Percentiles rank a stretch among this genome's conserved stretches.
Conservation (phyloP, 176 grass and related monocot species). For the Juncus inflexus region DNA sequence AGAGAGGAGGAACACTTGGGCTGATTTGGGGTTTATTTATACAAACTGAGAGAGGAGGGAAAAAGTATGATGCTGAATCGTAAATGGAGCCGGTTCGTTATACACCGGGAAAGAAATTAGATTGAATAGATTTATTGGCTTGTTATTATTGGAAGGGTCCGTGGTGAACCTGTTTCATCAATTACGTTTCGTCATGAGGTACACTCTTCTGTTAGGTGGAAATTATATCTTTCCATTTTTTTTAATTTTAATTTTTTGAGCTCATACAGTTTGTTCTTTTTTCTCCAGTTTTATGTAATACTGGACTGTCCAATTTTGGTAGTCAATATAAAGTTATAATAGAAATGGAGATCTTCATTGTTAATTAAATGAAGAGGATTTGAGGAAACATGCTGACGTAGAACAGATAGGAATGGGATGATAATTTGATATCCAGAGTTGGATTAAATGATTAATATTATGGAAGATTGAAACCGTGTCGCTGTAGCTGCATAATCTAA, state of each 20-base stretch:
- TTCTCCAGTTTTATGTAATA: neutral
- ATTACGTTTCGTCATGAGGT: neutral
- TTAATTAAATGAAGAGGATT: too few species aligned
- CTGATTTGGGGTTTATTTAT: constrained; percentile 26
- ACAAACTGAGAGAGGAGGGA: constrained; percentile 13
- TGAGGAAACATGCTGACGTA: too few species aligned
- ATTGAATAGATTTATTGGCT: too few species aligned
- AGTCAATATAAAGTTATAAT: too few species aligned
- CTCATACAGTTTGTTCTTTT: neutral
- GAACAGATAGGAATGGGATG: too few species aligned
- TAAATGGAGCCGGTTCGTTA: too few species aligned
- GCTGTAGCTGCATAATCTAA: too few species aligned
- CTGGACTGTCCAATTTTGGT: neutral
- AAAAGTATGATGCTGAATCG: neutral
- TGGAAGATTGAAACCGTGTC: too few species aligned
- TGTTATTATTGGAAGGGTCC: neutral
- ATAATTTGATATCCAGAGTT: too few species aligned
- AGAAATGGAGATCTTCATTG: too few species aligned
- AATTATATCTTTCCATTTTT: constrained; percentile 33
- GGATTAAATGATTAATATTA: too few species aligned
- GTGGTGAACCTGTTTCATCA: constrained; percentile 17
- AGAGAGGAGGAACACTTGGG: constrained; percentile 13
- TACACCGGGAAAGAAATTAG: too few species aligned
- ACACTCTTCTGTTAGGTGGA: constrained; percentile 13
- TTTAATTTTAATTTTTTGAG: neutral